Evolutionary conservation across 148 eudicot species (phyloP), one percentile per base, ranked within the genome.

Genomic region (Camellia sinensis): DNA sequence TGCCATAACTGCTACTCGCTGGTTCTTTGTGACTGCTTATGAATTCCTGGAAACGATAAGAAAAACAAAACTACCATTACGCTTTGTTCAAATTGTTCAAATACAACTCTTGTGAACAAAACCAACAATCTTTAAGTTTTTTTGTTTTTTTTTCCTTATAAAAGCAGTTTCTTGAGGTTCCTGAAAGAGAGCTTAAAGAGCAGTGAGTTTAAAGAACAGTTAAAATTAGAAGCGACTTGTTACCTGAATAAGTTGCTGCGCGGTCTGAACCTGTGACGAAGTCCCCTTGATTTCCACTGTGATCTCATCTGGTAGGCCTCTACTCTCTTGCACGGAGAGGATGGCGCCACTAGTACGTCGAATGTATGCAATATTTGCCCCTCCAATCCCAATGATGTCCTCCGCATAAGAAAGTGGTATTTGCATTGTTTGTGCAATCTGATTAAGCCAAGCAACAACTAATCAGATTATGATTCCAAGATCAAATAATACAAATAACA

Each of bases 271-370:
- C 86, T 96, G 90, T 29, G 89, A 40, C 5, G 92, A 83, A 72
- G 92, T 91, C 79, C 99, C 99, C 79, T 92, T 96, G n/a, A 96
- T 96, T 85, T 93, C 99, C 64, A 93, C 98, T 37, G 97, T 96
- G 78, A 96, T 96, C 78, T 96, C 99, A 81, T 96, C 95, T 6
- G 89, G 89, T 75, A 87, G 84, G 8, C 93, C 97, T 45, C 86
- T 77, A 77, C 97, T 93, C 85, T 96, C 99, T 79, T 93, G 98
- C 68, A 96, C 97, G 2, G 94, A 90, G 44, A 96, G 89, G 68
- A 87, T 85, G 22, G 99, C 99, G 76, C 98, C 99, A 86, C 99
- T 92, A 11, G 87, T 81, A 68, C 95, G 93, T 1, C 98, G 91
- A 56, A 96, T 93, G 79, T 87, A 89, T 17, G 97, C 99, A 81